These are phyloP conservation scores for Erysimum cheiranthoides DNA, from an alignment of 345 rosid species.

Conservation along the genomic window DNA sequence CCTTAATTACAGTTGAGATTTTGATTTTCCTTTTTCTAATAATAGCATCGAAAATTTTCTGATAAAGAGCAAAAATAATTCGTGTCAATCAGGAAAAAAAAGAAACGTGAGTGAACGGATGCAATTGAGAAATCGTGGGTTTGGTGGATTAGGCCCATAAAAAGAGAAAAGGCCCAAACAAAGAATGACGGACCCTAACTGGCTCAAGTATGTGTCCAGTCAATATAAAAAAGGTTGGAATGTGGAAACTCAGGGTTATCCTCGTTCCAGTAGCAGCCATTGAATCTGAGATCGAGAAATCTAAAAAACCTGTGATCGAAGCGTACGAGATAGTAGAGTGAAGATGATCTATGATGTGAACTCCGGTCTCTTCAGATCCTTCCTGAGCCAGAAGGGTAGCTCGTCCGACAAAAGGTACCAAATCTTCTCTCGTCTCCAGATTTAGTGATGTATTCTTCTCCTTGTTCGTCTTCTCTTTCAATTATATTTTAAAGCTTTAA, in stretches of 20 bases:
- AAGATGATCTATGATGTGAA: conserved; percentile 97
- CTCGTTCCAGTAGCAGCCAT: conserved; percentile 10
- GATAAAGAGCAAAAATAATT: background rate
- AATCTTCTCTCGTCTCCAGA: background rate
- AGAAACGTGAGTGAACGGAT: background rate
- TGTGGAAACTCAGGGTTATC: conserved; percentile 20
- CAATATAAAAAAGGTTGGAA: conserved; percentile 32
- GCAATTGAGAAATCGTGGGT: background rate
- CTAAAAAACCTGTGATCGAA: background rate
- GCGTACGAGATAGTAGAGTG: background rate
- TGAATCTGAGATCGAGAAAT: conserved; percentile 7
- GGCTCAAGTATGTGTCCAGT: conserved; percentile 6
- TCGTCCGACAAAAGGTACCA: conserved; percentile 85
- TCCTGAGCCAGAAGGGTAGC: conserved; percentile 96
- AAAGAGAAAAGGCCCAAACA: conserved; percentile 12
- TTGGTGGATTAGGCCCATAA: conserved; percentile 20
- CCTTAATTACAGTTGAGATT: background rate
- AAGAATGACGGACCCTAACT: background rate
- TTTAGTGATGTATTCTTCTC: background rate
- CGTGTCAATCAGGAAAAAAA: background rate
- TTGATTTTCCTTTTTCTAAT: background rate
- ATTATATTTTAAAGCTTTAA: background rate
- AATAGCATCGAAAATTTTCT: background rate
- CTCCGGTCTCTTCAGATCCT: conserved; percentile 86
- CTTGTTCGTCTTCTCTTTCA: background rate